A percentile compares a stretch with the other conserved stretches of the same genome.
These are phyloP conservation scores for Salix dunnii DNA, from an alignment of 345 rosid species.

Conservation along the genomic window DNA sequence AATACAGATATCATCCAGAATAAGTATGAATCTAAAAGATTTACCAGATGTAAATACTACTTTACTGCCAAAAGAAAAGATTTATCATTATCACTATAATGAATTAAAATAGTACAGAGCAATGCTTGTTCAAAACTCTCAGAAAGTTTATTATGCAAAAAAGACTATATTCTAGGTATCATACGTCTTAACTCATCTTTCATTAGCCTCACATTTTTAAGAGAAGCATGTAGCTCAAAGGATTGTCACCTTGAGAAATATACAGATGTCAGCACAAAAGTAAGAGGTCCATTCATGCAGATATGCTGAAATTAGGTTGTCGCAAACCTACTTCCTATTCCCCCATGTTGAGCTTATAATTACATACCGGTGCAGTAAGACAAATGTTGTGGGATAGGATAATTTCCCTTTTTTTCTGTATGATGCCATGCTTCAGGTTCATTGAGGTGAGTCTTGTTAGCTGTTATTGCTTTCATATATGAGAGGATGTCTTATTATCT, in stretches of 20 bases:
- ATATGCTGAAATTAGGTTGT: neutral
- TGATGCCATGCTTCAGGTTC: neutral
- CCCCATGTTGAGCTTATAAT: neutral
- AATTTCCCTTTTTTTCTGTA: neutral
- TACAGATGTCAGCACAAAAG: neutral
- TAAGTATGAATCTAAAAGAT: neutral
- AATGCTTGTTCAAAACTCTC: too few species aligned
- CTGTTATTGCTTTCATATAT: neutral
- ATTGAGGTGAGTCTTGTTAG: neutral
- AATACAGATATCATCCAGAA: neutral
- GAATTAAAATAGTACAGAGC: too few species aligned
- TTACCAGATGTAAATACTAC: neutral
- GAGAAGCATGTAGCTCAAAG: neutral
- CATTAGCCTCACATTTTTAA: neutral
- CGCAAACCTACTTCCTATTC: neutral
- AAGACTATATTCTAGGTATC: too few species aligned
- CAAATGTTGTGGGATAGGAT: neutral
- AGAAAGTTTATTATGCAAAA: too few species aligned
- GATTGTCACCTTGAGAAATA: too few species aligned
- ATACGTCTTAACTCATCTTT: neutral
- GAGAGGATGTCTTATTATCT: neutral
- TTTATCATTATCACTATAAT: too few species aligned
- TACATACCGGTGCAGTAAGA: neutral
- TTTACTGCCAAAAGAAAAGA: neutral
- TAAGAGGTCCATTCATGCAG: neutral